phyloP scores from a whole-genome alignment of 2,329 filamentous ascomycete genomes.

The Penicillium sp. region DNA sequence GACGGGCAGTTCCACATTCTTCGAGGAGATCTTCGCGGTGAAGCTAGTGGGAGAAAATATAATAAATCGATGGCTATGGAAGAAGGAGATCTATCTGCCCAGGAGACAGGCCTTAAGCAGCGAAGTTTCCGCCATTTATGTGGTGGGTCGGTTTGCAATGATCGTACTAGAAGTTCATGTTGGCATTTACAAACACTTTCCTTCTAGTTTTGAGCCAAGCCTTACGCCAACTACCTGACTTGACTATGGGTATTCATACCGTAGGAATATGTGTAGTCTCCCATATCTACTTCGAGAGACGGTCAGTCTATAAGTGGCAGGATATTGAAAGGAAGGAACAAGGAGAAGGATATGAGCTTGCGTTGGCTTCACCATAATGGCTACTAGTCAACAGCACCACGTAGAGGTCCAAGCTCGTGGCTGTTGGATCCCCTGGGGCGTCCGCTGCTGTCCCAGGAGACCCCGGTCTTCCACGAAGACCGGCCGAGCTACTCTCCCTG shows the following conservation, averaged over 20 bases:
- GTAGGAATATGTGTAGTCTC: neutral
- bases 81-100: neutral
- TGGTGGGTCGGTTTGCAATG: neutral
- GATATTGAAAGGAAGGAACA: neutral
- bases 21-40: too few species aligned
- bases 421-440: neutral
- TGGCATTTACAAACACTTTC: neutral
- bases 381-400: constrained; percentile 7
- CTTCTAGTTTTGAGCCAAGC: neutral
- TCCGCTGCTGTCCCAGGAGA: neutral
- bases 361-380: constrained; percentile 2
- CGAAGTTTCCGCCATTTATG: neutral
- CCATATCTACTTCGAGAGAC: neutral
- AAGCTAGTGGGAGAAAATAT: neutral
- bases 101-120: too few species aligned
- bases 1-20: neutral
- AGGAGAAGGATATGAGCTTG: neutral
- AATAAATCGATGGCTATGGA: neutral
- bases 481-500: neutral
- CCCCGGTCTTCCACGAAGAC: neutral
- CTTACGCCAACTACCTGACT: too few species aligned
- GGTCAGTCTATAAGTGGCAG: neutral
- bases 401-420: constrained; percentile 2
- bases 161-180: neutral
- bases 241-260: neutral